Conservation (phyloP, 768 basidiomycete species). For the Phallus indusiatus region DNA sequence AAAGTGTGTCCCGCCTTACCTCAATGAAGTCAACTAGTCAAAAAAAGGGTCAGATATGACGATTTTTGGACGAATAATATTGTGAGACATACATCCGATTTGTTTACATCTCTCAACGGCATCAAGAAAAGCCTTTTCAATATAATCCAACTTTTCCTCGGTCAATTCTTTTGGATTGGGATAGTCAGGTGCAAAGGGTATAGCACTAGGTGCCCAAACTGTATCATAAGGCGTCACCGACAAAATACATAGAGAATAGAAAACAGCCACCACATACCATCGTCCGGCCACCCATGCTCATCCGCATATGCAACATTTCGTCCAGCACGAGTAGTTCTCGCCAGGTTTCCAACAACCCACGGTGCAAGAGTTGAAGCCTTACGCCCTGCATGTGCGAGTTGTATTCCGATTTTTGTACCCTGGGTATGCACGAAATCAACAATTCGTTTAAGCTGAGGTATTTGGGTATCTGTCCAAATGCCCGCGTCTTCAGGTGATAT, state of each 20-base stretch:
- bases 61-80: neutral
- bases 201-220: conserved; percentile 56
- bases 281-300: conserved; percentile 62
- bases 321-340: conserved; percentile 22
- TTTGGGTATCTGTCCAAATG: conserved; percentile 71
- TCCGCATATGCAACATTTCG: conserved; percentile 33
- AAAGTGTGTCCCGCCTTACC: neutral
- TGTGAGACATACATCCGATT: conserved; percentile 44
- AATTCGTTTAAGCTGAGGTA: conserved; percentile 57
- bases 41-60: neutral
- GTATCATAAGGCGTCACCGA: neutral
- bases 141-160: conserved; percentile 38
- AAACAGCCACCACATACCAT: conserved; percentile 30
- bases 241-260: neutral
- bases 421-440: conserved; percentile 68
- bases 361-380: conserved; percentile 67
- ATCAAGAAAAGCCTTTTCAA: conserved; percentile 53
- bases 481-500: conserved; percentile 70
- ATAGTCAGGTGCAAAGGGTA: conserved; percentile 44
- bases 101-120: conserved; percentile 45
- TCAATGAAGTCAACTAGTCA: conserved; percentile 58
- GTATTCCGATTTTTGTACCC: conserved; percentile 63
- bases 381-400: conserved; percentile 65
- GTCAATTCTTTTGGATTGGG: conserved; percentile 53
- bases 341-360: conserved; percentile 42